Evolutionary conservation across 148 eudicot genomes (phyloP).

Genomic region (Drosera capensis): DNA sequence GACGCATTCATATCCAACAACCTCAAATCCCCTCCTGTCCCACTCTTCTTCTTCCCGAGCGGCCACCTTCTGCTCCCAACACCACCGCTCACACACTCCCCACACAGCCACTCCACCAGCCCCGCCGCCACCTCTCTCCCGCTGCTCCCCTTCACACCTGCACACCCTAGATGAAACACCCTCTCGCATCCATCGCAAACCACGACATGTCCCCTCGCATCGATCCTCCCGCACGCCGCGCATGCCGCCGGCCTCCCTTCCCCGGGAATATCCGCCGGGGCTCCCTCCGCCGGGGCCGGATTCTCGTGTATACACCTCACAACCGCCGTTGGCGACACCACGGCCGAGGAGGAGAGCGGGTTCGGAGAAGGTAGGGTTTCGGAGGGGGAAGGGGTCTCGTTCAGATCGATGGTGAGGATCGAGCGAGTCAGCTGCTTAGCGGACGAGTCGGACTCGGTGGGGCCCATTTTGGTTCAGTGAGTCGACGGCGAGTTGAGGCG

Average conservation of each 20-base stretch:
- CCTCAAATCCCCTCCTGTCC: conserved; percentile 9
- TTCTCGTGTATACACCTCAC: conserved; percentile 27
- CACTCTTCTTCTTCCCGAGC: conserved; percentile 17
- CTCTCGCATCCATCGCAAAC: conserved; percentile 53
- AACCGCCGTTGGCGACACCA: neutral
- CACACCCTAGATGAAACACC: conserved; percentile 31
- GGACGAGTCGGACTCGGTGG: conserved; percentile 13
- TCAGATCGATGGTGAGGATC: conserved; percentile 31
- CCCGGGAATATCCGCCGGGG: conserved; percentile 29
- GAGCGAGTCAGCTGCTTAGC: conserved; percentile 7
- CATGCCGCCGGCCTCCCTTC: conserved; percentile 7
- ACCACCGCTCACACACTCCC: conserved; percentile 12
- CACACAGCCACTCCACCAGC: conserved; percentile 40
- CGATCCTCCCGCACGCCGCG: conserved; percentile 9
- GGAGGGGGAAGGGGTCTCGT: conserved; percentile 26
- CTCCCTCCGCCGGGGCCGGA: conserved; percentile 15
- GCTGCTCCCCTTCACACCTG: conserved; percentile 9
- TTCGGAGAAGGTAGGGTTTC: conserved; percentile 22
- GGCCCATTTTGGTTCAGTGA: conserved; percentile 29
- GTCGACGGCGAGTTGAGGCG: too few relatives aligned
- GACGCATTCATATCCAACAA: conserved; percentile 28
- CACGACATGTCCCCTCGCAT: conserved; percentile 10
- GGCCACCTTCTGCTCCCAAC: conserved; percentile 27
- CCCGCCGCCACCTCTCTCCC: conserved; percentile 8
- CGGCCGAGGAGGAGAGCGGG: conserved; percentile 7